Base-by-base conservation (phyloP, 1,284 basidiomycete genomes). In the Fomitopsis palustris region DNA sequence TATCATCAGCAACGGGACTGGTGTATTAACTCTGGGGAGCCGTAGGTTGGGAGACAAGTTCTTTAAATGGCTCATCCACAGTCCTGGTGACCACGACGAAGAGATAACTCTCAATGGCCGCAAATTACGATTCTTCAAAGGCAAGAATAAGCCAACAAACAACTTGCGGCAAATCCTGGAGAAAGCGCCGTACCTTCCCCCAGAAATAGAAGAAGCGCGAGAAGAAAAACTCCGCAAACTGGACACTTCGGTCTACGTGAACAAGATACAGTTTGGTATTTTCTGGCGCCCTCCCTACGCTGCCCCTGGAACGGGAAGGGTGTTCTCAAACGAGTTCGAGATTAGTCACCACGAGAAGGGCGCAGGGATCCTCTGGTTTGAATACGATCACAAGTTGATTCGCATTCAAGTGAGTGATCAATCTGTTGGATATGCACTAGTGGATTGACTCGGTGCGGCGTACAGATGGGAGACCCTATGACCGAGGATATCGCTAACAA, bases 381-480 rank as follows among this genome's bases (percentile, higher is more conserved):
- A 88, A 54, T 89, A 88, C 63, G 81, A 84, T 29, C 81, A 87
- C 64, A 88, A 87, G 71, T 67, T 82, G 25, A 79, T 90, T 41
- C 79, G 83, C 14, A 78, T 88, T 17, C 77, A 74, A 70, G 87
- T 85, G 61, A 69, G 74, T 62, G 41, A n/a, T 33, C 21, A 17
- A 52, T 27, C n/a, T 29, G 31, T 10, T 35, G 16, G 6, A 21
- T 7, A 8, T 19, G 17, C 21, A 17, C 7, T 10, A 9, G 23
- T 37, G 8, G 17, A 42, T 14, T 25, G 14, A 43, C 31, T 17
- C 19, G n/a, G 35, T n/a, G 5, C 35, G 2, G 2, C 21, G 43
- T 37, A 21, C 25, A 87, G 84, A 76, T 87, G 27, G 87, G 86
- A 39, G 80, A 85, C 59, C 74, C 76, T 33, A 74, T 77, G 60